Conservation (phyloP, 768 basidiomycete genomes). For the Tricholomella constricta region DNA sequence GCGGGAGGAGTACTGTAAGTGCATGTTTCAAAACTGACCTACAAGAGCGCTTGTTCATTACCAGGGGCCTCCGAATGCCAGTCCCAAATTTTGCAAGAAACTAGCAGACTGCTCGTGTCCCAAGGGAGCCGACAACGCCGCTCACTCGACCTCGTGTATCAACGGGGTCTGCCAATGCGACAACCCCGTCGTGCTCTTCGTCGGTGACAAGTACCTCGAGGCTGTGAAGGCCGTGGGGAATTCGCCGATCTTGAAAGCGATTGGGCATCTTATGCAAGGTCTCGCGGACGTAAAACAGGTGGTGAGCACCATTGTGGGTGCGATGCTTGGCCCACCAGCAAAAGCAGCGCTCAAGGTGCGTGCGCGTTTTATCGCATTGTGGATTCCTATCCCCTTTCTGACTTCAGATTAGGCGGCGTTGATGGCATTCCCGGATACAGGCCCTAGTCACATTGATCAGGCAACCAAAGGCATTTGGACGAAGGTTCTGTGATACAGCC, state of each 20-base stretch:
- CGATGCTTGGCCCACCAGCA: conserved; percentile 4
- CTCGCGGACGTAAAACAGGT: conserved; percentile 7
- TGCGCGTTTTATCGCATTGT: neutral
- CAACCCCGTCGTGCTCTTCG: conserved; percentile 1
- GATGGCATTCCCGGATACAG: conserved; percentile 4
- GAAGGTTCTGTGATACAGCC: conserved; percentile 7
- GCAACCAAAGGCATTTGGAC: conserved; percentile 6
- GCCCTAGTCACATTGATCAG: conserved; percentile 7
- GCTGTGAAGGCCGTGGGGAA: conserved; percentile 5
- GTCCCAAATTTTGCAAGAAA: neutral
- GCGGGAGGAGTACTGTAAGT: neutral
- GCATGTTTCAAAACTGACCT: neutral
- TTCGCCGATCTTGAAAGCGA: conserved; percentile 6
- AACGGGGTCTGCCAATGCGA: conserved; percentile 10
- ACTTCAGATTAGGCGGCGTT: neutral
- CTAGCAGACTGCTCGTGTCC: conserved; percentile 2
- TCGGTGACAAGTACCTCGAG: conserved; percentile 1
- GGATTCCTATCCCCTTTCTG: no score
- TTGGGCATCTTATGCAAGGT: conserved; percentile 10
- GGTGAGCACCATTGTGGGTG: conserved; percentile 2
- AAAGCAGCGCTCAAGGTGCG: conserved; percentile 11
- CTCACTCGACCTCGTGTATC: conserved; percentile 7
- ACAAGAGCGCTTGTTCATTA: neutral
- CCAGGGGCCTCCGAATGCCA: no score
- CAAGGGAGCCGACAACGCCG: neutral